phyloP scores from a whole-genome alignment of 2,329 filamentous ascomycete species.

The Albophoma yamanashiensis region DNA sequence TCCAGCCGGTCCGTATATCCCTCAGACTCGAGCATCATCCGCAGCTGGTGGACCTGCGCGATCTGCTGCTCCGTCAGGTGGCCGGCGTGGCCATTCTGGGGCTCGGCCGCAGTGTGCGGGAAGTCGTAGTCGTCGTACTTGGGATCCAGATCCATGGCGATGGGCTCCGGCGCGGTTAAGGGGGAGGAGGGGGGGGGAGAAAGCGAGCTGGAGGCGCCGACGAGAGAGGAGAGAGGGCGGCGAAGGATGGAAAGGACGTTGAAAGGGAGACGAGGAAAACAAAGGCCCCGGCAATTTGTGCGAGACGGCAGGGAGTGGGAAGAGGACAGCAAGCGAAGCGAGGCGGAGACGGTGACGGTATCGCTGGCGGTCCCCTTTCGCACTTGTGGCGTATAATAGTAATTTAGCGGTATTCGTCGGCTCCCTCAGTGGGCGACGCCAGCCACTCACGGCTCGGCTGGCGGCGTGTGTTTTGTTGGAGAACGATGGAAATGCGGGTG shows the following conservation, averaged over 20 bases:
- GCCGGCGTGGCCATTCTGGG: constrained; percentile 72
- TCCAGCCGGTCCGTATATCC: constrained; percentile 80
- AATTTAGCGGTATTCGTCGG: background rate
- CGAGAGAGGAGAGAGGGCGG: background rate
- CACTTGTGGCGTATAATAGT: background rate
- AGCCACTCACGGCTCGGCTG: background rate
- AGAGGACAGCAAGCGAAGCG: background rate
- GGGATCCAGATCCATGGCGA: constrained; percentile 55
- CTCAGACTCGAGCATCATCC: constrained; percentile 71
- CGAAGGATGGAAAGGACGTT: background rate
- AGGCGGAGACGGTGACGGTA: constrained; percentile 1
- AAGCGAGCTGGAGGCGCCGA: background rate
- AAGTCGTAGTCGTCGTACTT: constrained; percentile 97
- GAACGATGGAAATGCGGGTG: background rate
- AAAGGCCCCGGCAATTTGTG: background rate
- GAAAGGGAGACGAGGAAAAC: background rate
- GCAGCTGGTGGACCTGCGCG: constrained; percentile 79
- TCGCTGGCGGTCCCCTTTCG: background rate
- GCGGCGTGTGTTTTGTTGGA: background rate
- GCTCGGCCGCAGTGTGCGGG: constrained; percentile 64
- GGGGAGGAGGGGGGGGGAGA: background rate
- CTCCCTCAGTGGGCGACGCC: background rate
- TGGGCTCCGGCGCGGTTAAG: constrained; percentile 1
- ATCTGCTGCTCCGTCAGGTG: constrained; percentile 80
- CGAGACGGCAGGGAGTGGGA: background rate